These are phyloP conservation scores for Lactarius deliciosus DNA, from an alignment of 768 basidiomycete genomes.

Conservation along the genomic window DNA sequence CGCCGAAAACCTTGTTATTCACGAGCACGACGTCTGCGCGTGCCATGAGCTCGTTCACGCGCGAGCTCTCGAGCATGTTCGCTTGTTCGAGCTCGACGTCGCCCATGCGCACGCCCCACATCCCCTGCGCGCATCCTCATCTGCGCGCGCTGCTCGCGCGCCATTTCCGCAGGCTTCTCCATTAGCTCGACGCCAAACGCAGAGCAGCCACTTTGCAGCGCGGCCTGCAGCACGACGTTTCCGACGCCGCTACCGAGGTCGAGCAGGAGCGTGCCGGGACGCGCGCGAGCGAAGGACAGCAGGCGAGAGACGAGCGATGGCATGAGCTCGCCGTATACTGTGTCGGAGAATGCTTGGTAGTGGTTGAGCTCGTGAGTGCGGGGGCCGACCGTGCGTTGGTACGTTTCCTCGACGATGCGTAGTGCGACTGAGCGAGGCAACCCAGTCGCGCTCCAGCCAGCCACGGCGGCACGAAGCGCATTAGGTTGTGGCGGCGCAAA, in stretches of 20 bases:
- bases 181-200: conserved; percentile 71
- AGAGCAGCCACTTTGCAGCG: conserved; percentile 51
- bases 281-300: conserved; percentile 49
- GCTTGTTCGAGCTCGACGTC: conserved; percentile 79
- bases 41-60: conserved; percentile 67
- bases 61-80: conserved; percentile 72
- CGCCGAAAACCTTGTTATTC: conserved; percentile 83
- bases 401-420: conserved; percentile 85
- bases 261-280: conserved; percentile 48
- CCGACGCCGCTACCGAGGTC: conserved; percentile 65
- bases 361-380: conserved; percentile 75
- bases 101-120: conserved; percentile 87
- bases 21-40: conserved; percentile 90
- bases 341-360: conserved; percentile 81
- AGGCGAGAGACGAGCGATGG: conserved; percentile 65
- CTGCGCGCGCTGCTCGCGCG: conserved; percentile 70
- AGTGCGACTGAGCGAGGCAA: conserved; percentile 66
- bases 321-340: conserved; percentile 89
- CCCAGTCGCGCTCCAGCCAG: conserved; percentile 51
- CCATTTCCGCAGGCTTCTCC: conserved; percentile 77
- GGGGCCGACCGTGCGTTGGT: conserved; percentile 91
- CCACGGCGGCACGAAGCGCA: conserved; percentile 47
- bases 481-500: conserved; percentile 49
- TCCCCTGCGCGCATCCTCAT: conserved; percentile 72
- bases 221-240: conserved; percentile 56